Base-by-base conservation (phyloP, 2,329 filamentous ascomycete genomes). In the Ophiosphaerella narmari region DNA sequence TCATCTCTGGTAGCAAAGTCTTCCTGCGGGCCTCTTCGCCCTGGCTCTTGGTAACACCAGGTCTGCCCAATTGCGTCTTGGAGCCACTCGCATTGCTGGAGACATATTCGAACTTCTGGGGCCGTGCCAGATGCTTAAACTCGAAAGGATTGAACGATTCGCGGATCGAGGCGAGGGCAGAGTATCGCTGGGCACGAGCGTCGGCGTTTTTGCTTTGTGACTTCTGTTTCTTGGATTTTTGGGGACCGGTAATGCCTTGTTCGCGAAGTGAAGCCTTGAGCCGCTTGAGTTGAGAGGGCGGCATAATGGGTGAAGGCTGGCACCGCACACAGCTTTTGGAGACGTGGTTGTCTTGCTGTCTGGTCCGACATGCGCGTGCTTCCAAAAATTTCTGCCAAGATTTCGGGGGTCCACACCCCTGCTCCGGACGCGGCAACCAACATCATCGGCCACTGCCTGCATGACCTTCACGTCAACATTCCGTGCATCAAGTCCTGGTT, bases 121-220 rank as follows among this genome's bases (percentile, higher is more conserved):
- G 89, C 52, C 88, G 83, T 1, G 86, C 81, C 35, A 88, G 86
- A 50, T 89, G 85, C 75, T 95, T 95, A 71, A 96, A 84, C 70
- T 99, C 94, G 75, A 99, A 99, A 0, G 94, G 94, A 72, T 99
- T 99, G 83, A 97, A 97, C 62, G 92, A 88, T 67, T 97, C 92
- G 68, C 94, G 88, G 71, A 99, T 97, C 49, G 84, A 85, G 63
- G 89, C 86, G 55, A 99, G 81, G 13, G 91, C 90, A 48, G 86
- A 87, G 67, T 88, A 84, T 68, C 88, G 85, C 71, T 91, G 85
- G 23, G 90, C 82, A 52, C 90, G 86, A 74, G 91, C 89, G 66
- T 93, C 87, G 55, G 82, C 84, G 55, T 81, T 82, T 48, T 83
- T 85, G 85, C 85, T 72, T 86, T 86, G 46, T 81, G 83, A 82